Conservation (phyloP, 1,284 basidiomycete genomes). For the Irpex sp. region DNA sequence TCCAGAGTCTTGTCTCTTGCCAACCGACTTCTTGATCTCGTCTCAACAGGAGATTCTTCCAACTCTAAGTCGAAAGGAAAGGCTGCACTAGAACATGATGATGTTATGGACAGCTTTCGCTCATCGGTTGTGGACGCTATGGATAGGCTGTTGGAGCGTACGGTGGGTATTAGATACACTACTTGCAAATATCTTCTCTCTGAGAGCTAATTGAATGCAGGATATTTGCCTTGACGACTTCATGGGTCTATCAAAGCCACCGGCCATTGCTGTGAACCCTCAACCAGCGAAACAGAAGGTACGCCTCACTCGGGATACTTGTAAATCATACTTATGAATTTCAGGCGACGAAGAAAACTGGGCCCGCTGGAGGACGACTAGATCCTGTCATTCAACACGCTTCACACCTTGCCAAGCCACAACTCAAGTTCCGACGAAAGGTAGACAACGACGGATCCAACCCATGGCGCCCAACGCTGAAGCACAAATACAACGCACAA, state of each 20-base stretch:
- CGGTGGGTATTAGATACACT: slow-evolving; percentile 46
- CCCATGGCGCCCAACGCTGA: slow-evolving; percentile 58
- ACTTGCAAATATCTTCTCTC: slow-evolving; percentile 4
- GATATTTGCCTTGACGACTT: slow-evolving; percentile 82
- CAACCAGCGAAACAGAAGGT: slow-evolving; percentile 28
- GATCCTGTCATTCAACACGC: slow-evolving; percentile 69
- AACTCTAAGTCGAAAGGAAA: slow-evolving; percentile 41
- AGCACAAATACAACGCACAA: slow-evolving; percentile 77
- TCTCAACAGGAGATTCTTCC: slow-evolving; percentile 35
- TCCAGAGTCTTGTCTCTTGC: slow-evolving; percentile 58
- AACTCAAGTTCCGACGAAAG: slow-evolving; percentile 61
- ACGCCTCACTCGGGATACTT: slow-evolving; percentile 1
- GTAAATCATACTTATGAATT: neutral
- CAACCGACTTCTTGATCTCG: slow-evolving; percentile 60
- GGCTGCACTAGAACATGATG: slow-evolving; percentile 52
- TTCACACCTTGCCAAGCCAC: slow-evolving; percentile 73
- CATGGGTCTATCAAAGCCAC: slow-evolving; percentile 67
- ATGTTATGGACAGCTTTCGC: slow-evolving; percentile 80
- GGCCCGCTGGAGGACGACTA: slow-evolving; percentile 35
- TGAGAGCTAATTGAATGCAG: slow-evolving; percentile 32
- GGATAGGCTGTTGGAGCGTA: slow-evolving; percentile 83
- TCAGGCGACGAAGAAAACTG: slow-evolving; percentile 27
- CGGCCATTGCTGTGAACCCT: slow-evolving; percentile 55
- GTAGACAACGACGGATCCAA: slow-evolving; percentile 52
- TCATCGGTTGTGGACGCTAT: slow-evolving; percentile 77